These are phyloP conservation scores for Trichoderma atrobrunneum DNA, from an alignment of 2,329 filamentous ascomycete species.

Conservation along the genomic window DNA sequence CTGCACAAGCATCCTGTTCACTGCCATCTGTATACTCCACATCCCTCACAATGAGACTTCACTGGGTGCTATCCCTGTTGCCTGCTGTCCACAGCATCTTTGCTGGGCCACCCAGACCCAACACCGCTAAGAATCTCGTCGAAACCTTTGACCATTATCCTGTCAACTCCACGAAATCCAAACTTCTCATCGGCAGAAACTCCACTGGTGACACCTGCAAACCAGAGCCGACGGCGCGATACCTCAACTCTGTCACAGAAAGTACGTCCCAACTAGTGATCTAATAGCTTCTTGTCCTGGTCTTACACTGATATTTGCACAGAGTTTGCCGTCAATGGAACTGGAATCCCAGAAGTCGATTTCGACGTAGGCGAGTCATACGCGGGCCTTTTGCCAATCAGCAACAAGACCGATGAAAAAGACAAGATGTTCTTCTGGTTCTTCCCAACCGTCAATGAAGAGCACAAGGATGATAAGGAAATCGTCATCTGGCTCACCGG, in stretches of 20 bases:
- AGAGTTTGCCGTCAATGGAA: slow-evolving; percentile 65
- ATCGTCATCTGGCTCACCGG: slow-evolving; percentile 63
- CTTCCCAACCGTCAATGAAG: slow-evolving; percentile 54
- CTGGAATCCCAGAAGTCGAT: slow-evolving; percentile 62
- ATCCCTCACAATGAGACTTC: background rate
- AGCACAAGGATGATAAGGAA: slow-evolving; percentile 49
- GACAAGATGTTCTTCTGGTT: slow-evolving; percentile 65
- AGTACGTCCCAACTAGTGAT: background rate
- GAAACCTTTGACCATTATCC: background rate
- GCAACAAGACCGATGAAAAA: slow-evolving; percentile 38
- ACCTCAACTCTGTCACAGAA: background rate
- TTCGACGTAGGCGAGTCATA: slow-evolving; percentile 69
- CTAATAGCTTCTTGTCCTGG: background rate
- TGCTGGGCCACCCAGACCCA: background rate
- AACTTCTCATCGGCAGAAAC: background rate
- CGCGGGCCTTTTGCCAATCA: slow-evolving; percentile 59
- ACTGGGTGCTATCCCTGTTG: background rate
- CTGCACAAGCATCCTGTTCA: background rate
- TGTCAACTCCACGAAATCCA: background rate
- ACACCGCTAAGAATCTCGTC: background rate
- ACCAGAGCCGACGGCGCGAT: background rate
- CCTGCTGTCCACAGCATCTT: background rate
- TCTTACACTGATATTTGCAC: background rate
- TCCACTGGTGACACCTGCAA: background rate
- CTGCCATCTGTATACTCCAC: background rate